phyloP scores from a whole-genome alignment of 768 basidiomycete genomes.

The Tricholoma matsutake region DNA sequence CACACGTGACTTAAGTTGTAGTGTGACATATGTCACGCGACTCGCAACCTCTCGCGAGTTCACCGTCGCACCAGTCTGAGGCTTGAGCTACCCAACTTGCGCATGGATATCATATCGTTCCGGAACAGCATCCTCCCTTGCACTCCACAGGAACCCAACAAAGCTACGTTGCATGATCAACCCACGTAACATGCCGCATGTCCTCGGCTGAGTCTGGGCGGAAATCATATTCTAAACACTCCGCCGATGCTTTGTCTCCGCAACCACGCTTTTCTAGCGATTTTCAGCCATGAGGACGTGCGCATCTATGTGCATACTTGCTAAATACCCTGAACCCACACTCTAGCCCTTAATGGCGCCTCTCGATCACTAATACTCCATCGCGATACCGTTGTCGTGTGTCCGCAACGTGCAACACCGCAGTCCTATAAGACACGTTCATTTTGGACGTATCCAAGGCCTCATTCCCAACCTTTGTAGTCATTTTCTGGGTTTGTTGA shows the following conservation, averaged over 20 bases:
- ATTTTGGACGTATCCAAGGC: not conserved
- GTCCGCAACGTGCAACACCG: slow-evolving; percentile 6
- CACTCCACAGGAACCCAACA: not conserved
- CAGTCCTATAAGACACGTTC: slow-evolving; percentile 2
- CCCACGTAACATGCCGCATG: not conserved
- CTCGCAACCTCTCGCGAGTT: slow-evolving; percentile 10
- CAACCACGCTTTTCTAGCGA: not conserved
- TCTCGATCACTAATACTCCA: slow-evolving; percentile 1
- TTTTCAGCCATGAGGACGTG: not conserved
- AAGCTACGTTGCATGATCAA: not conserved
- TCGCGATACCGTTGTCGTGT: not conserved
- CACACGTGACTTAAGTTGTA: slow-evolving; percentile 7
- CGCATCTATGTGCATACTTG: not conserved
- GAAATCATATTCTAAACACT: not conserved
- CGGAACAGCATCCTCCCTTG: no score
- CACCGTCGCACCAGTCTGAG: no score
- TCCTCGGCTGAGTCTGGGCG: not conserved
- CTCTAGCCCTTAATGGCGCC: not conserved
- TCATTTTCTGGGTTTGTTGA: not conserved
- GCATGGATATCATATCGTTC: no score
- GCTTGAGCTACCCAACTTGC: no score
- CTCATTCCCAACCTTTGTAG: not conserved
- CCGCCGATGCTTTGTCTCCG: not conserved
- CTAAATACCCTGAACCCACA: not conserved
- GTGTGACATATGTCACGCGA: slow-evolving; percentile 14